phyloP scores from a whole-genome alignment of 1,284 basidiomycete genomes.

The Boletus sp. region DNA sequence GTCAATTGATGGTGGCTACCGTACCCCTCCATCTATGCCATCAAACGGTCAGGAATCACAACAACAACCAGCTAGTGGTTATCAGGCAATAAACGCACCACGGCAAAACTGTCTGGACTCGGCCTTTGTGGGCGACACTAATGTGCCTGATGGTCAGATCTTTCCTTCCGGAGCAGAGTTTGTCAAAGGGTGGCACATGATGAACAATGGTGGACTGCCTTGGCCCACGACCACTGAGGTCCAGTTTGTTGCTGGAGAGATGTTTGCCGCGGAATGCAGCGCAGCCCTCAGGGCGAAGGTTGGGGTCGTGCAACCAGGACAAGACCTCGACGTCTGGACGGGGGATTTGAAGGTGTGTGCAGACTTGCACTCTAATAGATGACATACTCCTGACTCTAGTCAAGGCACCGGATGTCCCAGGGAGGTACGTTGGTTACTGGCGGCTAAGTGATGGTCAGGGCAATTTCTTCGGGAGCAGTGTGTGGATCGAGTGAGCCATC shows the following conservation, averaged over 20 bases:
- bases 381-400: constrained; percentile 1
- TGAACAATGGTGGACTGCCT: constrained; percentile 55
- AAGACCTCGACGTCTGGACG: constrained; percentile 60
- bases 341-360: constrained; percentile 63
- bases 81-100: not conserved
- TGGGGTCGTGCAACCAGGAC: constrained; percentile 52
- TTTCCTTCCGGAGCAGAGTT: constrained; percentile 83
- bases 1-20: too few species aligned
- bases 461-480: constrained; percentile 63
- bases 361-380: not conserved
- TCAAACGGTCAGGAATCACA: constrained; percentile 1
- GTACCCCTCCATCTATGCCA: constrained; percentile 11
- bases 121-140: constrained; percentile 61
- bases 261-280: constrained; percentile 38
- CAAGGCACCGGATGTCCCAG: constrained; percentile 68
- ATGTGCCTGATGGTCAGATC: constrained; percentile 69
- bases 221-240: constrained; percentile 71
- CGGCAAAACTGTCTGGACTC: constrained; percentile 40
- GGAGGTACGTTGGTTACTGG: constrained; percentile 75
- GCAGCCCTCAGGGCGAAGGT: constrained; percentile 40
- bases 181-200: constrained; percentile 74
- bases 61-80: constrained; percentile 3
- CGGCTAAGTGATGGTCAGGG: constrained; percentile 56
- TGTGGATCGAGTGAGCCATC: constrained; percentile 66
- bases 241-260: constrained; percentile 65